A percentile compares a stretch with the other conserved stretches of the same genome.
Evolutionary conservation across 805 yeast genomes (phyloP).

Genomic region (Myxozyma geophila): DNA sequence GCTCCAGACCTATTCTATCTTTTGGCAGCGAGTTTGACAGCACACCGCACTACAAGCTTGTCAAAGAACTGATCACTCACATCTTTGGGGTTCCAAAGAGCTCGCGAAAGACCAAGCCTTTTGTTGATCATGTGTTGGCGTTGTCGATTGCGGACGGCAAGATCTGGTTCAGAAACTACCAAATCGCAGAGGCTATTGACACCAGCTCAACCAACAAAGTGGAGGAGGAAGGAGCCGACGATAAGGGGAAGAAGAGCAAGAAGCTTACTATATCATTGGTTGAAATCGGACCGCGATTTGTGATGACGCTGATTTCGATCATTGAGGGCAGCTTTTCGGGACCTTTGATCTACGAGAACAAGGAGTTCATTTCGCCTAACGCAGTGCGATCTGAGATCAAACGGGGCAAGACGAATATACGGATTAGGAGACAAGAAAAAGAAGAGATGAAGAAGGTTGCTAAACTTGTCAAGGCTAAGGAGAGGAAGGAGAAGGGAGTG

Average conservation of each 20-base stretch:
- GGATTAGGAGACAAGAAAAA: constrained; percentile 69
- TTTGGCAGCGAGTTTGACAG: constrained; percentile 81
- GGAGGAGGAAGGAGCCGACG: constrained; percentile 54
- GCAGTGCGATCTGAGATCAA: constrained; percentile 86
- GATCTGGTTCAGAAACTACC: constrained; percentile 94
- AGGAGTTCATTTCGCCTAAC: constrained; percentile 95
- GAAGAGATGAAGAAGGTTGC: constrained; percentile 28
- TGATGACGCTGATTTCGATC: constrained; percentile 85
- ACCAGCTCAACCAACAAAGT: constrained; percentile 41
- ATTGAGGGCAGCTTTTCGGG: constrained; percentile 98
- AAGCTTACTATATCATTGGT: constrained; percentile 73
- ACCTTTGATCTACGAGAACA: constrained; percentile 95
- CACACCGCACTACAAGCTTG: constrained; percentile 67
- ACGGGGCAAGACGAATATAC: constrained; percentile 78
- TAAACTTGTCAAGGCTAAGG: constrained; percentile 20
- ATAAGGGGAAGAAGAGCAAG: constrained; percentile 39
- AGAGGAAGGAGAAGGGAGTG: constrained; percentile 19
- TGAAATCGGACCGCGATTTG: constrained; percentile 97
- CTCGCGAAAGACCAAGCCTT: constrained; percentile 91
- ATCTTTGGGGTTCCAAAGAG: constrained; percentile 94
- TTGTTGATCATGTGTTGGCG: constrained; percentile 92
- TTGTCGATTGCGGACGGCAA: constrained; percentile 91
- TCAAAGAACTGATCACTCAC: constrained; percentile 82
- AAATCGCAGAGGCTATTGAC: constrained; percentile 70
- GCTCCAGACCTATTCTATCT: constrained; percentile 90